phyloP scores from a whole-genome alignment of 2,329 filamentous ascomycete species.

The Cordyceps fumosorosea region DNA sequence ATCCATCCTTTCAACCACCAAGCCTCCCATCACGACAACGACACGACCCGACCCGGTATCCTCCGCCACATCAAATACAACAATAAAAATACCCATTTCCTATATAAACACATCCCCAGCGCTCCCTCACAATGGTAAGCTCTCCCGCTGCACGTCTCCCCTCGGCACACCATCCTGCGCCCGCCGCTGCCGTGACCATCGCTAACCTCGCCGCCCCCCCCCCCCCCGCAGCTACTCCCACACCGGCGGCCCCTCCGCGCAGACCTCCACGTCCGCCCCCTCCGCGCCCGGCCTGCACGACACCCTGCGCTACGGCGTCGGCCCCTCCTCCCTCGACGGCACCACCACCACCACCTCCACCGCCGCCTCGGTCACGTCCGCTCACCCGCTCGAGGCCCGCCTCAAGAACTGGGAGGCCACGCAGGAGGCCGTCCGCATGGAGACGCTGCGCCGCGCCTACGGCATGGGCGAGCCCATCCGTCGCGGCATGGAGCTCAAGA shows the following conservation, averaged over 20 bases:
- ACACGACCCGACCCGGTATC: neutral
- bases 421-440: conserved; percentile 83
- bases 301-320: conserved; percentile 78
- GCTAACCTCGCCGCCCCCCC: neutral
- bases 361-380: conserved; percentile 36
- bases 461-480: conserved; percentile 90
- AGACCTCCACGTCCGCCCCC: conserved; percentile 62
- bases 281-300: conserved; percentile 92
- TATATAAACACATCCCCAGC: neutral
- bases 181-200: conserved; percentile 3
- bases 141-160: neutral
- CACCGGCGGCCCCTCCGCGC: conserved; percentile 30
- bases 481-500: conserved; percentile 91
- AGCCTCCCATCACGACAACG: neutral
- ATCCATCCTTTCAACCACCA: conserved; percentile 1
- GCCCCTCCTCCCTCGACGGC: conserved; percentile 48
- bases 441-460: conserved; percentile 77
- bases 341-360: too few species aligned
- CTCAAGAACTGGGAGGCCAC: conserved; percentile 86
- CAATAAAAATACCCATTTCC: neutral
- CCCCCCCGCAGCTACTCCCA: conserved; percentile 50
- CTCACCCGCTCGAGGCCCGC: conserved; percentile 87
- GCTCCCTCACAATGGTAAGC: conserved; percentile 9
- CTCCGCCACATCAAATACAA: neutral
- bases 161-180: neutral